Conservation (phyloP, 495 filamentous ascomycete genomes). For the Tetracladium setigerum region DNA sequence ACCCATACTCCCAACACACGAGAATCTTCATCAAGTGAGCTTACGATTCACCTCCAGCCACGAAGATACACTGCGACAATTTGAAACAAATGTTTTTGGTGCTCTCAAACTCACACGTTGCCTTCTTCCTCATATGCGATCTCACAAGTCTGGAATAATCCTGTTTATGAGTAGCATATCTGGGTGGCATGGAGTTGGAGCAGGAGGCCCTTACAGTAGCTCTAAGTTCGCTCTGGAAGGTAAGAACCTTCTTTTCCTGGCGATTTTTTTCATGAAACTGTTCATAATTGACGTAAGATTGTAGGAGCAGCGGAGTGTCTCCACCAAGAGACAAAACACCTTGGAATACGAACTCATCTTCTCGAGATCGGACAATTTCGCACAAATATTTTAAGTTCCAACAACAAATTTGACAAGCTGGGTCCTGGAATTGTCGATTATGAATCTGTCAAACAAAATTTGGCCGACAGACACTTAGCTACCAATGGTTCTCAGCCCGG, state of each 20-base stretch:
- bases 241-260: conserved; percentile 8
- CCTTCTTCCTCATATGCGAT: conserved; percentile 40
- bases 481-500: conserved; percentile 31
- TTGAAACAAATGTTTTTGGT: conserved; percentile 43
- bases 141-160: conserved; percentile 31
- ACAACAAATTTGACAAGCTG: conserved; percentile 13
- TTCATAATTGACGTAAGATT: too few species aligned
- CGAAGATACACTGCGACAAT: conserved; percentile 28
- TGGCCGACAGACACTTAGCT: conserved; percentile 13
- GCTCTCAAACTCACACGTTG: conserved; percentile 37
- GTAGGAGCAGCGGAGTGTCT: conserved; percentile 34
- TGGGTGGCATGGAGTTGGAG: conserved; percentile 28
- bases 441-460: conserved; percentile 9
- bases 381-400: conserved; percentile 32
- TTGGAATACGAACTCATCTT: conserved; percentile 36
- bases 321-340: conserved; percentile 34
- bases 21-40: too few species aligned
- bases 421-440: conserved; percentile 23
- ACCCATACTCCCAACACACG: too few species aligned
- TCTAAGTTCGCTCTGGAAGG: conserved; percentile 46
- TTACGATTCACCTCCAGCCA: too few species aligned
- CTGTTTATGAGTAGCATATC: conserved; percentile 31
- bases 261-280: conserved; percentile 19
- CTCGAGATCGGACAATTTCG: conserved; percentile 44
- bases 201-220: conserved; percentile 38